Evolutionary conservation across 208 protist species (phyloP).

Genomic region (Leishmania guyanensis): DNA sequence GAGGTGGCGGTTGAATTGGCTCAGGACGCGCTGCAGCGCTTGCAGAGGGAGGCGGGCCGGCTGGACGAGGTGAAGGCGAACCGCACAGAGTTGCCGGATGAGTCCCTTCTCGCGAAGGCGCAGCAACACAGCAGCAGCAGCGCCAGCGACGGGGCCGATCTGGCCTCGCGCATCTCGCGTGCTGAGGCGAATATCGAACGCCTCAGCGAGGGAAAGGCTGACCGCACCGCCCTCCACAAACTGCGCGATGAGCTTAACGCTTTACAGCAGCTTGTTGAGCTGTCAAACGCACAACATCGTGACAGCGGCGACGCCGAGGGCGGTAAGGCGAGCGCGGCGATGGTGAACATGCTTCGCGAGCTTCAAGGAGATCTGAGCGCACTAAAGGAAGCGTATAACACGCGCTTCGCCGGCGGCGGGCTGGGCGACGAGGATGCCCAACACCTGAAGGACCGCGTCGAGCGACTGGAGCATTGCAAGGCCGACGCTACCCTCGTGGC

Average conservation of each 20-base stretch:
- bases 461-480: constrained; percentile 86
- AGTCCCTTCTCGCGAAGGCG: constrained; percentile 1
- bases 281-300: constrained; percentile 26
- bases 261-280: constrained; percentile 60
- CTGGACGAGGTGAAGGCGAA: constrained; percentile 69
- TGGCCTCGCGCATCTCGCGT: constrained; percentile 39
- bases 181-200: constrained; percentile 31
- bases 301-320: constrained; percentile 20
- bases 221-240: constrained; percentile 63
- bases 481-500: constrained; percentile 86
- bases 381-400: constrained; percentile 37
- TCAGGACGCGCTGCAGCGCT: constrained; percentile 28
- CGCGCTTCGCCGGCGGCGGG: constrained; percentile 16
- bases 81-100: constrained; percentile 27
- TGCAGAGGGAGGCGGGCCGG: constrained; percentile 28
- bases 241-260: constrained; percentile 71
- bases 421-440: constrained; percentile 48
- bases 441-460: constrained; percentile 58
- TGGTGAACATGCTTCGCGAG: constrained; percentile 58
- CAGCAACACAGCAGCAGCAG: constrained; percentile 11
- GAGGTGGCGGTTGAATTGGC: constrained; percentile 36
- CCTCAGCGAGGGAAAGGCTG: constrained; percentile 75
- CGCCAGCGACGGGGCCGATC: constrained; percentile 26
- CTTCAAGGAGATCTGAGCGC: constrained; percentile 64
- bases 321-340: constrained; percentile 6